phyloP scores from a whole-genome alignment of 495 filamentous ascomycete genomes.

The Cercophora samala region DNA sequence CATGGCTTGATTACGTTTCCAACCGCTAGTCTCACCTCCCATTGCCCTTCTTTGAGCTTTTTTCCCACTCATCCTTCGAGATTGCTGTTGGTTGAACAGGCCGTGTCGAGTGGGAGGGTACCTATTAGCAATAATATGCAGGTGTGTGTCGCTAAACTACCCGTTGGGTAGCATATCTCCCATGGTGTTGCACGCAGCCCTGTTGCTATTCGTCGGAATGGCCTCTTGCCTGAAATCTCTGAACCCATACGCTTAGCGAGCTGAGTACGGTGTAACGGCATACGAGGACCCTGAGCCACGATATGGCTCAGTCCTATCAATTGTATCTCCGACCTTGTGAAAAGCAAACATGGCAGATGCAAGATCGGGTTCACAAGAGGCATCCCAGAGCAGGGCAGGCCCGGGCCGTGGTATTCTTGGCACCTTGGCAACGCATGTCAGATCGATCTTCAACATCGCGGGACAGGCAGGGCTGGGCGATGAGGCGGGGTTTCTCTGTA shows the following conservation, averaged over 20 bases:
- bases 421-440: slow-evolving; percentile 23
- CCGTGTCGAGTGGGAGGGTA: neutral
- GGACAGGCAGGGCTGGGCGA: neutral
- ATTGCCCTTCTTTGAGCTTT: neutral
- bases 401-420: slow-evolving; percentile 12
- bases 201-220: neutral
- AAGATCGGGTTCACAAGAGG: neutral
- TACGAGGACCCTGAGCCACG: neutral
- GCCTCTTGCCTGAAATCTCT: neutral
- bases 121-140: neutral
- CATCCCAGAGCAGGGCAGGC: neutral
- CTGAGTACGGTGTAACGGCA: neutral
- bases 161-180: neutral
- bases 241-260: neutral
- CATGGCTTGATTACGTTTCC: neutral
- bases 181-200: neutral
- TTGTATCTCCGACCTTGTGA: neutral
- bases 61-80: neutral
- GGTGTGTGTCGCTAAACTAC: neutral
- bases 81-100: neutral
- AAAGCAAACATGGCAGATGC: neutral
- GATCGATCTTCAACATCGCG: slow-evolving; percentile 6
- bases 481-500: neutral
- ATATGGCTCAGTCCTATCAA: neutral
- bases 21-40: neutral